Base-by-base conservation (phyloP, 2,329 filamentous ascomycete genomes). In the Monascus ruber region DNA sequence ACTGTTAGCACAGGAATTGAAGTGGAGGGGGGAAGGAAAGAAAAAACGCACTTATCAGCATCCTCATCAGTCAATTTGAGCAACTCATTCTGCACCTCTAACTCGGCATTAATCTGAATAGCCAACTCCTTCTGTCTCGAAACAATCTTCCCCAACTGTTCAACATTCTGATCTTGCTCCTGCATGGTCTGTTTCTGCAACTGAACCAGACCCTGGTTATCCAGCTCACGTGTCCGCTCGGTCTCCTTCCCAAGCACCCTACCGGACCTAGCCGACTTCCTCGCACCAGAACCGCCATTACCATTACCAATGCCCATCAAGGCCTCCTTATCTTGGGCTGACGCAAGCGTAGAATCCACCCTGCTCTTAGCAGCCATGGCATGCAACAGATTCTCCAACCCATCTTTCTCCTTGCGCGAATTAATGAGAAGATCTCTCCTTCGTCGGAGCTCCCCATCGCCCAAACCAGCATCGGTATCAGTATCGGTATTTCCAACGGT, bases 121-220 rank as follows among this genome's bases (percentile, higher is more conserved):
- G 76, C 77, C 60, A 81, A 67, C 52, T 81, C 75, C 52, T 70
- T 72, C 64, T 80, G 73, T 44, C 76, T 60, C 28, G 70, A 57
- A 33, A 80, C 71, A 29, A 77, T 73, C 47, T 73, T 74, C 34
- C 72, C 68, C 46, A 81, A 49, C 46, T 75, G 71, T 33, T 76
- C 64, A 4, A 81, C 66, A 51, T 75, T 74, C 48, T 72, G 59
- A 44, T 81, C 77, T 50, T 81, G 77, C 36, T 77, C 72, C 34
- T 67, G 54, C 61, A 81, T 79, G 41, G 77, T 70, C 49, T 79
- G 73, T 47, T 71, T 66, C 58, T 81, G 77, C 43, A 81, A 52
- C 55, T 79, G 76, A 47, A 81, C 46, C 9, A 81, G 73, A 0
- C 77, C 77, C n/a, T 71, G 61, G 44, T 81, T 81, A 54, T 80